Evolutionary conservation across 257 asterid genomes (phyloP).

Genomic region (Phtheirospermum japonicum): DNA sequence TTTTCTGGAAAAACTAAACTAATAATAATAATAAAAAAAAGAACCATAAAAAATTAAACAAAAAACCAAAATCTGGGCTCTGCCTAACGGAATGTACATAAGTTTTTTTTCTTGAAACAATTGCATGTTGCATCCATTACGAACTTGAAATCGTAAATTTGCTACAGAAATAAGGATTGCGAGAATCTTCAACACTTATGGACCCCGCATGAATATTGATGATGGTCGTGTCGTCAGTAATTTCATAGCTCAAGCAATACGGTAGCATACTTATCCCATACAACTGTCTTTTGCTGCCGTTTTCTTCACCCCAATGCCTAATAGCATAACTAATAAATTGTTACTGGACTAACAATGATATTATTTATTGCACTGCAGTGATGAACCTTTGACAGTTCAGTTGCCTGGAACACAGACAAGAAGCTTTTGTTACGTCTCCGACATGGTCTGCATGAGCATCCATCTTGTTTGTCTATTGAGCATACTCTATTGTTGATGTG

Average conservation of each 20-base stretch:
- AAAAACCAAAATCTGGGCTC: too few species aligned
- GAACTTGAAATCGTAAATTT: conserved; percentile 1
- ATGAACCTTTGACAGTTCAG: conserved; percentile 86
- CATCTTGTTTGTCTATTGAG: background rate
- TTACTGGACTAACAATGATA: conserved; percentile 1
- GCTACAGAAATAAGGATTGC: conserved; percentile 87
- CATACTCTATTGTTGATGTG: background rate
- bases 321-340: background rate
- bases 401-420: conserved; percentile 92
- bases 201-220: conserved; percentile 98
- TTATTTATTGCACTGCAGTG: conserved; percentile 39
- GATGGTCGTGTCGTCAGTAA: conserved; percentile 98
- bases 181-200: conserved; percentile 94
- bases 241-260: conserved; percentile 95
- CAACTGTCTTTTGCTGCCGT: background rate
- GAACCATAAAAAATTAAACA: too few species aligned
- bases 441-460: conserved; percentile 37
- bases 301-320: too few species aligned
- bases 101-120: background rate
- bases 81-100: too few species aligned
- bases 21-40: too few species aligned
- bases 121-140: conserved; percentile 6
- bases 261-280: conserved; percentile 42
- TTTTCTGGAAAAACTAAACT: too few species aligned
- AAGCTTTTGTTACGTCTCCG: conserved; percentile 61